phyloP scores from a whole-genome alignment of 768 basidiomycete genomes.

The Hemileccinum impolitum region DNA sequence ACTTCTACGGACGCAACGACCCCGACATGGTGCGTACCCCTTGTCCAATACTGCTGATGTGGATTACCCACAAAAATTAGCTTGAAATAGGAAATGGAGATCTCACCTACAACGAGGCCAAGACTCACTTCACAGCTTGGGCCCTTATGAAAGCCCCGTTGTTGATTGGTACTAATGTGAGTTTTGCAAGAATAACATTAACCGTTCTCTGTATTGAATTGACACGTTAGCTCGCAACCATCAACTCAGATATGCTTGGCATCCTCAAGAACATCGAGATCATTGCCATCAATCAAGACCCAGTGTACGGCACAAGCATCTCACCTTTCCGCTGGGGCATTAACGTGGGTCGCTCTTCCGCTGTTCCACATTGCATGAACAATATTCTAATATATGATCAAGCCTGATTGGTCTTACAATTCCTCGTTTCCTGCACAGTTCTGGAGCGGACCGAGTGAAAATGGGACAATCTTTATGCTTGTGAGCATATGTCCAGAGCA shows the following conservation, averaged over 20 bases:
- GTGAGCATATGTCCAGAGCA: constrained; percentile 31
- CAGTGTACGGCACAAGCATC: constrained; percentile 56
- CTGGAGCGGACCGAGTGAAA: constrained; percentile 62
- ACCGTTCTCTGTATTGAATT: background rate
- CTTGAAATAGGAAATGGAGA: constrained; percentile 63
- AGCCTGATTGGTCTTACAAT: constrained; percentile 37
- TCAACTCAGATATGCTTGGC: constrained; percentile 46
- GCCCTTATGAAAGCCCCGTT: constrained; percentile 65
- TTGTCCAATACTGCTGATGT: background rate
- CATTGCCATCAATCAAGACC: constrained; percentile 65
- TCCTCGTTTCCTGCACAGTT: constrained; percentile 57
- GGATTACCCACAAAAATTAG: constrained; percentile 26
- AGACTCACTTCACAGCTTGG: constrained; percentile 71
- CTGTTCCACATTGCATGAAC: background rate
- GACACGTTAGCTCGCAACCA: constrained; percentile 42
- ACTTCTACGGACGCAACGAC: constrained; percentile 65
- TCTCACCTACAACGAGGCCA: constrained; percentile 59
- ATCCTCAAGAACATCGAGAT: constrained; percentile 63
- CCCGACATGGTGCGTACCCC: constrained; percentile 52
- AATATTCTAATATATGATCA: background rate
- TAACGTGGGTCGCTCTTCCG: constrained; percentile 44
- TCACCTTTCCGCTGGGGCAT: constrained; percentile 68
- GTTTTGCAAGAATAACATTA: constrained; percentile 11
- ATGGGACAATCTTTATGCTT: constrained; percentile 66
- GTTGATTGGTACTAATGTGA: constrained; percentile 57